Conservation (phyloP, 148 eudicot species). For the Spergularia bocconei region DNA sequence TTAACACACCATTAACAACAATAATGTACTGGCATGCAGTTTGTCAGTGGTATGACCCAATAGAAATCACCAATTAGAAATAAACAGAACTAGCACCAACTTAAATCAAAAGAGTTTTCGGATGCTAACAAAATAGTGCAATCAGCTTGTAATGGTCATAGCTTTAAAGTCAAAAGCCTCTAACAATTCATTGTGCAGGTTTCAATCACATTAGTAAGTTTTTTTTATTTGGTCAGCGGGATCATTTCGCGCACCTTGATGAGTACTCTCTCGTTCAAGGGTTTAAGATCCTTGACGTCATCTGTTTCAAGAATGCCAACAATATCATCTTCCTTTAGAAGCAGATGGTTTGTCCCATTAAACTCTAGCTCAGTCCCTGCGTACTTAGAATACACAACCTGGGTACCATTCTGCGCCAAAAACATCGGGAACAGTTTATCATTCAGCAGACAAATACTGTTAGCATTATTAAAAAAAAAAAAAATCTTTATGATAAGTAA, state of each 20-base stretch:
- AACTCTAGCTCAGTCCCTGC: conserved; percentile 91
- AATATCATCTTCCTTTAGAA: conserved; percentile 87
- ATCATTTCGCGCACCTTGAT: conserved; percentile 54
- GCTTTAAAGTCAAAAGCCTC: background rate
- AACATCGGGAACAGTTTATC: background rate
- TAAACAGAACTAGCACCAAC: no score
- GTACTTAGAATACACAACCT: conserved; percentile 80
- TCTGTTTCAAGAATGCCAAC: conserved; percentile 84
- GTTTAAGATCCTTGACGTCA: conserved; percentile 78
- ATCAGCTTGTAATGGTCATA: background rate
- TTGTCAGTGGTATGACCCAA: background rate
- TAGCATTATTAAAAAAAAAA: background rate
- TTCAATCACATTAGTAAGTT: background rate
- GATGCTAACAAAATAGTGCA: background rate
- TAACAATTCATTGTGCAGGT: background rate
- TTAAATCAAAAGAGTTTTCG: background rate
- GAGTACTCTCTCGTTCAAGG: conserved; percentile 75
- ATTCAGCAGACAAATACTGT: background rate
- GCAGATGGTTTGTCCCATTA: conserved; percentile 64
- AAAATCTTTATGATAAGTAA: background rate
- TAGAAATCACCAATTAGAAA: background rate
- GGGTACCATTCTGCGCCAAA: conserved; percentile 56
- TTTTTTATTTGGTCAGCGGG: no score
- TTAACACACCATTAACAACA: background rate
- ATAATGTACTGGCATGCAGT: background rate